These are phyloP conservation scores for Phytophthora parvispora DNA, from an alignment of 352 stramenopile species.

Conservation along the genomic window DNA sequence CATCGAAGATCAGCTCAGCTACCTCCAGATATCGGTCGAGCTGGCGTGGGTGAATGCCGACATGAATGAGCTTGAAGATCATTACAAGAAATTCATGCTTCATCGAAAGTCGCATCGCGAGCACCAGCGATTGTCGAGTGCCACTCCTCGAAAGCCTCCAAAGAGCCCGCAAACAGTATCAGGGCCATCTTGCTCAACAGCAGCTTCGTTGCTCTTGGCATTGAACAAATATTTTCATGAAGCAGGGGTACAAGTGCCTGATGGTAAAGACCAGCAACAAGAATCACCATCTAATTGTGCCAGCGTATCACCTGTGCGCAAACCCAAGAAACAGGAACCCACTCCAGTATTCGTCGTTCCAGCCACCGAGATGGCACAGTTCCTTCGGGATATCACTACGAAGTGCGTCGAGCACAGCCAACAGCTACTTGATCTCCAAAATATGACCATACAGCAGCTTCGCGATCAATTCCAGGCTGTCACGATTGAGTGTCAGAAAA, in stretches of 20 bases:
- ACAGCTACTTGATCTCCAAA: slow-evolving; percentile 28
- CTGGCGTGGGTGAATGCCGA: slow-evolving; percentile 57
- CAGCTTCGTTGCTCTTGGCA: slow-evolving; percentile 15
- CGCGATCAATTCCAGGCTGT: slow-evolving; percentile 10
- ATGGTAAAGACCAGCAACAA: not conserved
- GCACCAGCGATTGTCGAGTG: slow-evolving; percentile 15
- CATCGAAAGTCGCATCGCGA: slow-evolving; percentile 43
- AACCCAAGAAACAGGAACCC: not conserved
- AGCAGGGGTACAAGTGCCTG: not conserved
- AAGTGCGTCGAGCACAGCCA: slow-evolving; percentile 26
- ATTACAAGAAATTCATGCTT: slow-evolving; percentile 57
- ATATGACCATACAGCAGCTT: slow-evolving; percentile 19
- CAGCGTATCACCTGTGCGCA: not conserved
- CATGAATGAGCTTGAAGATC: slow-evolving; percentile 44
- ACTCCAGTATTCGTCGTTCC: slow-evolving; percentile 22
- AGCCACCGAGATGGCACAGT: slow-evolving; percentile 26
- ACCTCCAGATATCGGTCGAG: slow-evolving; percentile 52
- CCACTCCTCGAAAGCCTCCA: not conserved
- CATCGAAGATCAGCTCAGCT: slow-evolving; percentile 32
- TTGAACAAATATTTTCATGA: slow-evolving; percentile 26
- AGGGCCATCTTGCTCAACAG: not conserved
- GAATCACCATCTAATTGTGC: not conserved
- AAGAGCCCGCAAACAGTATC: not conserved
- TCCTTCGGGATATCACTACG: slow-evolving; percentile 10
- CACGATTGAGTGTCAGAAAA: slow-evolving; percentile 7